Conservation (phyloP, 345 rosid species). For the Arabidopsis suecica region DNA sequence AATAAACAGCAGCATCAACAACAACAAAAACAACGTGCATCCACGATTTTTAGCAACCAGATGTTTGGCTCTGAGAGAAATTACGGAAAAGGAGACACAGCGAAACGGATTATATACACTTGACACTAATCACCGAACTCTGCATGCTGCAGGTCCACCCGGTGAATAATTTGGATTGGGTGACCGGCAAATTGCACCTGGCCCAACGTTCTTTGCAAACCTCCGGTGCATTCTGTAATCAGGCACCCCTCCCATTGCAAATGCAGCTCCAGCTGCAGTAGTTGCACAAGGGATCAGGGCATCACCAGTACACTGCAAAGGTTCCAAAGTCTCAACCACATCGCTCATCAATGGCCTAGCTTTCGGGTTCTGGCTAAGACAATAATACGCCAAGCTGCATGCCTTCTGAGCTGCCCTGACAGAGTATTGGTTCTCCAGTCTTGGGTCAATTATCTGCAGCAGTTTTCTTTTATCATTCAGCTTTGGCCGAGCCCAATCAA, state of each 20-base stretch:
- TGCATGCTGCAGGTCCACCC: slow-evolving; percentile 75
- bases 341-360: slow-evolving; percentile 98
- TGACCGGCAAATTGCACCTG: slow-evolving; percentile 77
- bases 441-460: slow-evolving; percentile 89
- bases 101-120: slow-evolving; percentile 48
- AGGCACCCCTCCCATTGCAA: slow-evolving; percentile 76
- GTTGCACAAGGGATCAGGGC: slow-evolving; percentile 48
- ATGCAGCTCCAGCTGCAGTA: slow-evolving; percentile 50
- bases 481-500: slow-evolving; percentile 98
- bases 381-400: slow-evolving; percentile 92
- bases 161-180: slow-evolving; percentile 81
- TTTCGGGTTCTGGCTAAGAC: slow-evolving; percentile 95
- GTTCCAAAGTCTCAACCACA: slow-evolving; percentile 93
- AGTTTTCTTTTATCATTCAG: slow-evolving; percentile 89
- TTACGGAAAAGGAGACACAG: slow-evolving; percentile 49
- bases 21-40: slow-evolving; percentile 45
- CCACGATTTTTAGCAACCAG: slow-evolving; percentile 51
- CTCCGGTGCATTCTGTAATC: slow-evolving; percentile 65
- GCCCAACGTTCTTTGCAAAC: slow-evolving; percentile 72
- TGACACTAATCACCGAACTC: slow-evolving; percentile 70
- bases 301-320: slow-evolving; percentile 69
- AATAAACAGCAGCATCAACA: slow-evolving; percentile 45
- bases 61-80: slow-evolving; percentile 39
- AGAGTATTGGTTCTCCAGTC: slow-evolving; percentile 86
- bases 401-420: slow-evolving; percentile 95